These are phyloP conservation scores for Magnolia changhungtana DNA, from an alignment of 164 flowering plant species.

Conservation along the genomic window DNA sequence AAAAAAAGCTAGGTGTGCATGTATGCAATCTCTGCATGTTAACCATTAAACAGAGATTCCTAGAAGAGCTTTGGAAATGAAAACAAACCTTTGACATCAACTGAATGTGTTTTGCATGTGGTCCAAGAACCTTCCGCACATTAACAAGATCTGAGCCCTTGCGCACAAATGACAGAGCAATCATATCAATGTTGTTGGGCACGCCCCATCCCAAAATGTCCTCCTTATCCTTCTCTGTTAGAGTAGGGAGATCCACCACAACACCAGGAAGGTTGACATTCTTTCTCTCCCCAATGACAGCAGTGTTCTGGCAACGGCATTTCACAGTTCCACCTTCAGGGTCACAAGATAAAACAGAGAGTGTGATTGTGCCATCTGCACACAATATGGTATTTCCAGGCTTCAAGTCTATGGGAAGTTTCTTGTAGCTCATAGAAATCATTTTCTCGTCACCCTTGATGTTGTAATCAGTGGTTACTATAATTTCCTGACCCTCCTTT, in stretches of 20 bases:
- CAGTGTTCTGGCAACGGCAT: constrained; percentile 80
- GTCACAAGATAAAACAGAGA: constrained; percentile 68
- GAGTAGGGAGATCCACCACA: constrained; percentile 81
- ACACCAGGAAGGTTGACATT: constrained; percentile 88
- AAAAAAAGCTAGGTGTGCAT: not conserved
- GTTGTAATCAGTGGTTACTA: constrained; percentile 57
- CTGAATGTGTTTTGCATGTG: constrained; percentile 62
- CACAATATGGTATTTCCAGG: constrained; percentile 71
- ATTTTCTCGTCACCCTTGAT: constrained; percentile 58
- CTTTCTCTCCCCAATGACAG: constrained; percentile 69
- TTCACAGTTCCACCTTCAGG: constrained; percentile 61
- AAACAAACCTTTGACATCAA: constrained; percentile 73
- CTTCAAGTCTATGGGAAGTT: constrained; percentile 68
- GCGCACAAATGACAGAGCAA: constrained; percentile 83
- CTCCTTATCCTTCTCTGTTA: constrained; percentile 81
- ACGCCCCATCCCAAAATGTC: constrained; percentile 80
- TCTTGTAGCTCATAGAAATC: constrained; percentile 81
- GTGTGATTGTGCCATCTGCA: constrained; percentile 75
- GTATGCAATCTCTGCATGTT: not conserved
- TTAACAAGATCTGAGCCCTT: constrained; percentile 85
- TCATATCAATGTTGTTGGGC: constrained; percentile 81
- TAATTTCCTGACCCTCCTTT: constrained; percentile 73
- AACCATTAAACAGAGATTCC: not conserved
- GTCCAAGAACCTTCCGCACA: constrained; percentile 74
- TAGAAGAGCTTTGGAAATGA: not conserved